Base-by-base conservation (phyloP, 495 filamentous ascomycete species). In the Aspergillus cavernicola region DNA sequence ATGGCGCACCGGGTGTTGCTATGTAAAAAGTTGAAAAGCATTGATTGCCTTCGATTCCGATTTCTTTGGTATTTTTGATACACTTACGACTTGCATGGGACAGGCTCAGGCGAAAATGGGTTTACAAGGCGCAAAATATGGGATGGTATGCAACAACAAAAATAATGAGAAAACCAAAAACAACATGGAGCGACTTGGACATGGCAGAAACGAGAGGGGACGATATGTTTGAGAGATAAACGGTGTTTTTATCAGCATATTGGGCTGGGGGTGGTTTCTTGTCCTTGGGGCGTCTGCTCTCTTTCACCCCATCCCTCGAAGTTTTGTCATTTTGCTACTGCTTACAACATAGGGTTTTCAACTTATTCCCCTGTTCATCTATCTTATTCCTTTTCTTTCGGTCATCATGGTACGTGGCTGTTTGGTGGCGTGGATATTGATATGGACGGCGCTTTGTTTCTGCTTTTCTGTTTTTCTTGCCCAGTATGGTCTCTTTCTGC, bases 51-150 rank as follows among this genome's bases (percentile, higher is more conserved):
- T 63, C 56, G 29, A 29, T 43, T 43, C 22, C 64, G 53, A 63
- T 65, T 52, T 64, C 50, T 64, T 67, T 66, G 61, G 60, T 67
- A 66, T 70, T 66, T 67, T 67, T 61, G 60, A 59, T 53, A 58
- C 69, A 57, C 53, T 77, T 66, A 72, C 66, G 69, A 73, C 62
- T 71, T 77, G 74, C 74, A 77, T 77, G 72, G 74, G 67, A 71
- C 64, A 65, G 70, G 70, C 63, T 74, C 61, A 60, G 74, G 72
- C 72, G 72, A 77, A 71, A 70, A 69, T 62, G 63, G 71, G 60
- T 68, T 33, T 60, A 69, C 63, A 68, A 67, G 73, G 73, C 73
- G 73, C 69, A 74, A 69, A 61, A 59, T 64, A 56, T 63, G 66
- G 62, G 33, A 61, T 57, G 56, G 36, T 57, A 59, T 53, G 42